Percentiles rank a stretch among this genome's conserved stretches.
These are phyloP conservation scores for Cladorrhinum sp. DNA, from an alignment of 2,329 filamentous ascomycete species.

Conservation along the genomic window DNA sequence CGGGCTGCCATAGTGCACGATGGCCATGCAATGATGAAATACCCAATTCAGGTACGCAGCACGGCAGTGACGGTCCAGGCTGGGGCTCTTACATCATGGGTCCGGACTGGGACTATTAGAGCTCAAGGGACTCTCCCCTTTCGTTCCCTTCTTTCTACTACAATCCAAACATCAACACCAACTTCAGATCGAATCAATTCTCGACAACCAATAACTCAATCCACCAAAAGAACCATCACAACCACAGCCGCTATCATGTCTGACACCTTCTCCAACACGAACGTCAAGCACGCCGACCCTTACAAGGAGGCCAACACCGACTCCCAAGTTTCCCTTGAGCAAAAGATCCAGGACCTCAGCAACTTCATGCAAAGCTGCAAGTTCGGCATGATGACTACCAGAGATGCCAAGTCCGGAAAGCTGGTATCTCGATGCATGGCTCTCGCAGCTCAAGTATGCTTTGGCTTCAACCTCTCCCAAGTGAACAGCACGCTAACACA, in stretches of 20 bases:
- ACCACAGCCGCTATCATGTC: slow-evolving; percentile 17
- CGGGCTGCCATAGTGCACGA: neutral
- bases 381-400: slow-evolving; percentile 87
- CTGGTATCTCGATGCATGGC: slow-evolving; percentile 86
- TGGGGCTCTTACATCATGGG: slow-evolving; percentile 6
- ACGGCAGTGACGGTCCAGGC: neutral
- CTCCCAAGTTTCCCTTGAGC: slow-evolving; percentile 59
- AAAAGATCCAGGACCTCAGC: slow-evolving; percentile 73
- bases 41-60: slow-evolving; percentile 3
- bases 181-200: neutral
- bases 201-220: neutral
- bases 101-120: neutral
- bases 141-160: neutral
- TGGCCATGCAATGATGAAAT: neutral
- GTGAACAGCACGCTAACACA: neutral
- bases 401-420: slow-evolving; percentile 60
- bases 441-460: slow-evolving; percentile 67
- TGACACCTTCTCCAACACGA: slow-evolving; percentile 52
- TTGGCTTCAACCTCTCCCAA: neutral
- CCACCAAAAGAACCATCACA: neutral
- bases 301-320: slow-evolving; percentile 73
- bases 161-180: neutral
- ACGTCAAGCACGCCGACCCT: slow-evolving; percentile 67
- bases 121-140: neutral
- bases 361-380: slow-evolving; percentile 71